Base-by-base conservation (phyloP, 345 rosid species). In the Salix exigua region DNA sequence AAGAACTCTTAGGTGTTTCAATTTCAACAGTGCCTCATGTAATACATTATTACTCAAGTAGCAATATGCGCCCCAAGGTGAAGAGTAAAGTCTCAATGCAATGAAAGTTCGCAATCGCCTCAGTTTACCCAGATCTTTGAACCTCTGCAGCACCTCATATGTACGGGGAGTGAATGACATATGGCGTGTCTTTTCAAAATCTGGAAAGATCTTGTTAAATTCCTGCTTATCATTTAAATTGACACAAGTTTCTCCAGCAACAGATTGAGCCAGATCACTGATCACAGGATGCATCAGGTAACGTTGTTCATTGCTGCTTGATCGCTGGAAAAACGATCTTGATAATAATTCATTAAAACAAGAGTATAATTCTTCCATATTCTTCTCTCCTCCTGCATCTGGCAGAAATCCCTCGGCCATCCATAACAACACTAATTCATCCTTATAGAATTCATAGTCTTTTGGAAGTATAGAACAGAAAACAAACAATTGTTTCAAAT, bases 221-320 rank as follows among this genome's bases (percentile, higher is more conserved):
- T 25, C 19, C 8, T 5, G 2, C 38, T 46, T 60, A 64, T 46
- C 70, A 26, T 64, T 61, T 55, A 64, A 48, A 19, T 61, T 42
- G 30, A 74, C 12, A 48, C 61, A 74, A 31, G 62, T 21, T 42
- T 61, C 60, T 65, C 48, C 77, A 19, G 70, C 70, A 64, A 46
- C 74, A 1, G 5, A 67, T 38, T 68, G 66, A 13, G 80, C 80
- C 12, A 81, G 51, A 77, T 81, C 83, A 62, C 61, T 53, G 5
- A 81, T 28, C 5, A 81, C 74, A 60, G 73, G 71, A 51, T 81
- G 83, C 83, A 81, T 76, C 13, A 73, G 38, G 40, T 53, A 73
- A 6, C 17, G 50, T 17, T 71, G 48, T 46, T 38, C 6, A 23
- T 19, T 9, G 37, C 2, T 31, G 33, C 35, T 33, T 11, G 75